Evolutionary conservation across 306 rosid species (phyloP).

Genomic region (Canavalia gladiata): DNA sequence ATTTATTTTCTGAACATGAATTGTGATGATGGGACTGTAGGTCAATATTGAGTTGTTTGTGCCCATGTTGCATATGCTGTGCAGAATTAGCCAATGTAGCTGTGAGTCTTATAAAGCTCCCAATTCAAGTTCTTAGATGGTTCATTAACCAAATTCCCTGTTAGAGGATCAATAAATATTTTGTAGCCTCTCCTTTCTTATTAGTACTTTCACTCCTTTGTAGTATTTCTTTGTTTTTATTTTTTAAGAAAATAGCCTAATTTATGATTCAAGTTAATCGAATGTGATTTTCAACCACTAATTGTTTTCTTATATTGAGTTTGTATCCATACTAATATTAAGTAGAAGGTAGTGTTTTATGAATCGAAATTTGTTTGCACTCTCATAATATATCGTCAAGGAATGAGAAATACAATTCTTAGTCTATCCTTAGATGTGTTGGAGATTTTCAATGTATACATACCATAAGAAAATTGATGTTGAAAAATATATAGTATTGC

Average conservation of each 20-base stretch:
- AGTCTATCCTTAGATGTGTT: too few species aligned
- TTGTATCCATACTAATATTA: not conserved
- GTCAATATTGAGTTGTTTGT: constrained; percentile 72
- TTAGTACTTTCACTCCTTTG: not conserved
- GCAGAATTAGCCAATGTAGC: constrained; percentile 63
- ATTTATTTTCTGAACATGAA: not conserved
- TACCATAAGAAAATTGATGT: too few species aligned
- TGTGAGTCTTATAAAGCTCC: constrained; percentile 70
- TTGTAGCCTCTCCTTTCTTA: not conserved
- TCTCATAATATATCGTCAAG: too few species aligned
- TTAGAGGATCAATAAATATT: constrained; percentile 16
- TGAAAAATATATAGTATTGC: too few species aligned
- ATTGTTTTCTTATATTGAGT: not conserved
- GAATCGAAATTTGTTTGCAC: not conserved
- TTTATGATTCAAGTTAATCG: constrained; percentile 9
- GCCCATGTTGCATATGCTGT: constrained; percentile 80
- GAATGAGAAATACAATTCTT: too few species aligned
- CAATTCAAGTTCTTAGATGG: constrained; percentile 66
- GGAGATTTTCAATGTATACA: too few species aligned
- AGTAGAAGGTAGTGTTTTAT: not conserved
- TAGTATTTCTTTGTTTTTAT: not conserved
- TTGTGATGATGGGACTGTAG: constrained; percentile 52
- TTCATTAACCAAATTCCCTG: constrained; percentile 75
- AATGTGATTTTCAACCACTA: not conserved
- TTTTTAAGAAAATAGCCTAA: not conserved